Evolutionary conservation across 2,329 filamentous ascomycete genomes (phyloP), one percentile per base, ranked within the genome.

Genomic region (Escovopsis sp.): DNA sequence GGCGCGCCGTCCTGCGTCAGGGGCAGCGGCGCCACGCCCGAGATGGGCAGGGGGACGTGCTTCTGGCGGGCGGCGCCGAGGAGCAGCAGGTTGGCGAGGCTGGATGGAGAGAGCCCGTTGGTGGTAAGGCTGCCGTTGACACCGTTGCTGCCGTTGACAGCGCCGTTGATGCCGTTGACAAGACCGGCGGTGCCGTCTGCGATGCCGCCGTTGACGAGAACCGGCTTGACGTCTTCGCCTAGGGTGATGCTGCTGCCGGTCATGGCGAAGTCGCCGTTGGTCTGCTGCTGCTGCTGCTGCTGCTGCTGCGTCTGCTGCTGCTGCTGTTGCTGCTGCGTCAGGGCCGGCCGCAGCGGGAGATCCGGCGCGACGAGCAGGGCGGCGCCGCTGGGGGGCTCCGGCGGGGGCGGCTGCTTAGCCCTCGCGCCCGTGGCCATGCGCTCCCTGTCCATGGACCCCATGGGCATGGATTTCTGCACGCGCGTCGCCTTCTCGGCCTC

Each of bases 361-460:
- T 93, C 83, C 2, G 83, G 77, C 0, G 80, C 76, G n/a, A 87
- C 75, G 28, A 93, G 63, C 14, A 83, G 68, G 11, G 79, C 79
- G 4, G 83, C 79, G 17, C 80, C 82, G 40, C 77, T 82, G 5
- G 77, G 76, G 2, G 75, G 77, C 41, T 90, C 86, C 6, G 62
- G 76, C 31, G 62, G 72, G 37, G 69, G 71, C 41, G 65, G 70
- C 46, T 78, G 81, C 60, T 74, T 79, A 19, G 66, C 72, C 17
- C 82, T 72, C 46, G 83, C 78, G 5, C 70, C 70, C 19, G 76
- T 76, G 7, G 83, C 81, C 44, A 92, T 68, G 2, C 74, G 66
- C 46, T 79, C 75, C n/a, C 86, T 73, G 50, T 94, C 86, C 63
- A 92, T 85, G 6, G 80, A 81, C 0, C 82, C 82, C 57, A 87